Base-by-base conservation (phyloP, 805 yeast genomes). In the Torulaspora gathmanii region DNA sequence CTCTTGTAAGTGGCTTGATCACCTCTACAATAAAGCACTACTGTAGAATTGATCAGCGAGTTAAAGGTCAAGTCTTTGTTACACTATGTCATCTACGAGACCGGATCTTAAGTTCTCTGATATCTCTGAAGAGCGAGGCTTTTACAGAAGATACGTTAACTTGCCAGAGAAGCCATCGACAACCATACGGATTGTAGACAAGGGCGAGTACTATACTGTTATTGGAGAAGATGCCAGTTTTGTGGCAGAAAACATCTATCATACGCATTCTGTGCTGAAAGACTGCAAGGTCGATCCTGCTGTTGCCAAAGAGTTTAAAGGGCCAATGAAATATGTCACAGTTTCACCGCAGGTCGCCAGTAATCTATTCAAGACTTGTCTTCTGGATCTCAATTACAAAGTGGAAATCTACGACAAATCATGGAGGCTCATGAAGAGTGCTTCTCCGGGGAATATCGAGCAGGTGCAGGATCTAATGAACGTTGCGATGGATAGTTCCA, bases 371-470 rank as follows among this genome's bases (percentile, higher is more conserved):
- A 78, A 77, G 44, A 75, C 74, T 47, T 81, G 86, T 43, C 72
- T 93, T 17, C 70, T 89, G 36, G 86, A 82, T 33, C 72, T 76
- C 38, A 87, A 89, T 13, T 75, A 74, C 57, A 88, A 88, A 61
- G 77, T 93, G 13, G 96, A 90, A 59, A 76, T 93, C 13, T 91
- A 85, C 61, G 81, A 80, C 53, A 79, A 74, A 59, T 68, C 65
- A 49, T 91, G 95, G 77, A 71, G 64, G 40, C 68, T 76, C 42
- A 54, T 69, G 51, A 75, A 70, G 46, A 67, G 73, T 34, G 96
- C 96, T 0, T 83, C 95, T 1, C 97, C 98, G 0, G 99, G 99
- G 5, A 90, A 93, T 64, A 68, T 90, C 40, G 86, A 82, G 47
- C 80, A 73, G 34, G 78, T 85, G 37, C 96, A 86, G 53, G 89